Evolutionary conservation across 139 green algal species (phyloP), one percentile per base, ranked within the genome.

Genomic region (Pleodorina starrii): DNA sequence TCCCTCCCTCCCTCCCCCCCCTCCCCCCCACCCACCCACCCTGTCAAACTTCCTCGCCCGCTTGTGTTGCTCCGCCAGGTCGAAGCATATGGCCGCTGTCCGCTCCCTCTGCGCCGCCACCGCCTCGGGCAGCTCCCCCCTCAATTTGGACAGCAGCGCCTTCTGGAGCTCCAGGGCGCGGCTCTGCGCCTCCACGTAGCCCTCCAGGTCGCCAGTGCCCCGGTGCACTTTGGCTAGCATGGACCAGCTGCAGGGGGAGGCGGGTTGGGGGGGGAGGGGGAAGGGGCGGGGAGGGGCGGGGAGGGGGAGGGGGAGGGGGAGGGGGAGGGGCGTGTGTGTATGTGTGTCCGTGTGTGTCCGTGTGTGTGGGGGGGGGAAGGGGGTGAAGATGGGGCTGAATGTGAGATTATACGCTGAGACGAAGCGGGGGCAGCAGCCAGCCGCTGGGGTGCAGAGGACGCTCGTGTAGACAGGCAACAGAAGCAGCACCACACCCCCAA

Each of bases 31-130:
- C 36, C 38, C 51, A 23, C 51, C 32, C 42, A 92, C 92, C 89
- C 91, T 87, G 79, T 95, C 91, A 51, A 92, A 92, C 44, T 93
- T 91, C 59, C 90, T 82, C 27, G 46, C 29, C 10, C 66, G 77
- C 36, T 94, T 87, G 89, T 93, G 36, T 73, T 93, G 86, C 75
- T 94, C 82, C 42, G 91, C 93, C 57, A 96, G 71, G 57, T 94
- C 92, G 77, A 92, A 94, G 88, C 92, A 95, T 44, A 97, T 95
- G 59, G 90, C 89, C 19, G 94, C 93, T 2, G 93, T 92, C n/a
- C 91, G 90, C 38, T 82, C 69, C 25, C 85, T 89, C 78, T 96
- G 92, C 63, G 84, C 60, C 19, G 57, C 38, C 44, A 94, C 59
- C 7, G 84, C 57, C 87, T 93, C 91, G 29, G 88, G 83, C 77